These are phyloP conservation scores for Scutellaria minor DNA, from an alignment of 257 asterid genomes.

Conservation along the genomic window DNA sequence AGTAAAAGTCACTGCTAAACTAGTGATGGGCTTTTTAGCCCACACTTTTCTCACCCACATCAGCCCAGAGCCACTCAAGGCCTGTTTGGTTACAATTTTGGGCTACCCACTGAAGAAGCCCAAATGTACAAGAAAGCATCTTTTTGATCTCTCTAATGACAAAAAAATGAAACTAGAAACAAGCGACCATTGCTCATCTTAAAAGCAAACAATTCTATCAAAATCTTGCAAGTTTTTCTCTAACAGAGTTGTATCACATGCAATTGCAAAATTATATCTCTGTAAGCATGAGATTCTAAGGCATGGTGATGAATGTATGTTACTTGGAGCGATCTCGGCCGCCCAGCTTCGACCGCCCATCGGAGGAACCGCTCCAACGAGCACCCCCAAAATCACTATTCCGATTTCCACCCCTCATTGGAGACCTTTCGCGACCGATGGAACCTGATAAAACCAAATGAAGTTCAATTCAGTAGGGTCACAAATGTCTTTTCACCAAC, in stretches of 20 bases:
- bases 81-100: background rate
- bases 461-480: background rate
- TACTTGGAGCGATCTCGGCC: background rate
- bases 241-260: background rate
- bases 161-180: background rate
- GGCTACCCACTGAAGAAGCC: background rate
- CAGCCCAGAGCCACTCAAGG: background rate
- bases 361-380: slow-evolving; percentile 25
- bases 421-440: slow-evolving; percentile 37
- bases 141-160: too few species aligned
- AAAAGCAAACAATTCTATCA: background rate
- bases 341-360: slow-evolving; percentile 8
- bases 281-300: slow-evolving; percentile 8
- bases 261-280: background rate
- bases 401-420: slow-evolving; percentile 36
- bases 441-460: slow-evolving; percentile 37
- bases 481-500: too few species aligned
- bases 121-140: background rate
- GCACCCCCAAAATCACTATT: background rate
- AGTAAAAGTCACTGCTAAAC: too few species aligned
- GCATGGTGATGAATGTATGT: background rate
- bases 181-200: background rate
- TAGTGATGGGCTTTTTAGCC: background rate
- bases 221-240: too few species aligned
- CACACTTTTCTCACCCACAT: background rate